Evolutionary conservation across 108 stramenopile species (phyloP).

Genomic region (Cylindrotheca fusiformis): DNA sequence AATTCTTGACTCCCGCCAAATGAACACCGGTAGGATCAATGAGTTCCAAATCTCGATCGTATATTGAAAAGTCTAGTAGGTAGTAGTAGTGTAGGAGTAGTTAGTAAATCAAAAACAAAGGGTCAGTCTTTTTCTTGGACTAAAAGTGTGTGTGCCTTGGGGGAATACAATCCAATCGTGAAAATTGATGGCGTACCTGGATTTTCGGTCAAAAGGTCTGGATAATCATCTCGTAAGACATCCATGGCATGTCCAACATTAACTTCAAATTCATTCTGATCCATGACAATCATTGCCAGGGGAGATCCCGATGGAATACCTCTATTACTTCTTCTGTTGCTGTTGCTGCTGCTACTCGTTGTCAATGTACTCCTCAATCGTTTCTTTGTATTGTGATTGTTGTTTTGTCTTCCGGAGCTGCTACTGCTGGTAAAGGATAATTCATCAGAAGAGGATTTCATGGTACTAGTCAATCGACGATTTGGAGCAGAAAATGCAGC

Average conservation of each 20-base stretch:
- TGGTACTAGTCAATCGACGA: neutral
- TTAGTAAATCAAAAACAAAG: neutral
- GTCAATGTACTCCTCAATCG: too few relatives aligned
- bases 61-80: constrained; percentile 50
- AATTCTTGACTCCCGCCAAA: constrained; percentile 66
- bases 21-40: constrained; percentile 77
- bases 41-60: constrained; percentile 51
- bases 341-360: neutral
- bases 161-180: neutral
- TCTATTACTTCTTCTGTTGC: too few relatives aligned
- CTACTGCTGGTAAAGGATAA: neutral
- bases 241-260: constrained; percentile 75
- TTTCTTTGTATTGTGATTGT: too few relatives aligned
- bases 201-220: constrained; percentile 45
- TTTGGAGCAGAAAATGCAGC: neutral
- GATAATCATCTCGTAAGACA: constrained; percentile 63
- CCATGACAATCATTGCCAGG: constrained; percentile 7
- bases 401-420: neutral
- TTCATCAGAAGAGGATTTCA: neutral
- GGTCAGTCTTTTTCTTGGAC: neutral
- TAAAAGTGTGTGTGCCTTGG: neutral
- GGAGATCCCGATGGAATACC: constrained; percentile 1
- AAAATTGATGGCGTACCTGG: constrained; percentile 44
- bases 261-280: constrained; percentile 69
- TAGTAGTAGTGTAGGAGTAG: neutral